These are phyloP conservation scores for Fusarium globosum DNA, from an alignment of 2,329 filamentous ascomycete genomes.

Conservation along the genomic window DNA sequence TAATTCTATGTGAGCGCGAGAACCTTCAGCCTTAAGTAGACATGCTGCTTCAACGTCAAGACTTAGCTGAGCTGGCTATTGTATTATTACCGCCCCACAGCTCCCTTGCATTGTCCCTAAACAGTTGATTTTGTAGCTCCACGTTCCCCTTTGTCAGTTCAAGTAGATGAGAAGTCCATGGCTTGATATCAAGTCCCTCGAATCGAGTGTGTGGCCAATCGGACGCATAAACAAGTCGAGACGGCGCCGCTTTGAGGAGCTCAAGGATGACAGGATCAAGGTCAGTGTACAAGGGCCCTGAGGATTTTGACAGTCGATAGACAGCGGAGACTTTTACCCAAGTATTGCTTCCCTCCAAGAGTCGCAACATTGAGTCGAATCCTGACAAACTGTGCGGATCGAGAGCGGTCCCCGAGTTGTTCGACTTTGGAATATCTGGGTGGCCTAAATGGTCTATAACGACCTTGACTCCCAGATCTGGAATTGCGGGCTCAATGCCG, in stretches of 20 bases:
- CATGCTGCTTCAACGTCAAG: not conserved
- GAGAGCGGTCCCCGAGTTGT: accelerated
- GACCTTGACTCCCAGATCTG: not conserved
- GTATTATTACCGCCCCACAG: not conserved
- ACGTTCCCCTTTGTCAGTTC: not conserved
- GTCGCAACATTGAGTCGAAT: not conserved
- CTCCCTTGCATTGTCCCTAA: not conserved
- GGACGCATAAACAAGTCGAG: not conserved
- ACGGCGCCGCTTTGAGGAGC: not conserved
- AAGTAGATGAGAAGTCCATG: not conserved
- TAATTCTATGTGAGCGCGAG: not conserved
- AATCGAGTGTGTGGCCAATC: not conserved
- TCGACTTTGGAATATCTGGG: not conserved
- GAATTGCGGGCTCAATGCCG: not conserved
- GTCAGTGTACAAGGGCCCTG: not conserved
- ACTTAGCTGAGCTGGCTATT: not conserved
- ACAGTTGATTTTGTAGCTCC: not conserved
- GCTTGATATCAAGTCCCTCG: not conserved
- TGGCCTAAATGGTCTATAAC: not conserved
- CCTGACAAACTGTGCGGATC: not conserved
- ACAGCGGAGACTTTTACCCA: not conserved
- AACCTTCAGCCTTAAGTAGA: accelerated
- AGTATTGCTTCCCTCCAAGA: not conserved
- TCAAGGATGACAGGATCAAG: not conserved
- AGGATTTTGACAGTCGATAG: not conserved